Evolutionary conservation across 345 rosid species (phyloP).

Genomic region (Mallotus nudiflorus): DNA sequence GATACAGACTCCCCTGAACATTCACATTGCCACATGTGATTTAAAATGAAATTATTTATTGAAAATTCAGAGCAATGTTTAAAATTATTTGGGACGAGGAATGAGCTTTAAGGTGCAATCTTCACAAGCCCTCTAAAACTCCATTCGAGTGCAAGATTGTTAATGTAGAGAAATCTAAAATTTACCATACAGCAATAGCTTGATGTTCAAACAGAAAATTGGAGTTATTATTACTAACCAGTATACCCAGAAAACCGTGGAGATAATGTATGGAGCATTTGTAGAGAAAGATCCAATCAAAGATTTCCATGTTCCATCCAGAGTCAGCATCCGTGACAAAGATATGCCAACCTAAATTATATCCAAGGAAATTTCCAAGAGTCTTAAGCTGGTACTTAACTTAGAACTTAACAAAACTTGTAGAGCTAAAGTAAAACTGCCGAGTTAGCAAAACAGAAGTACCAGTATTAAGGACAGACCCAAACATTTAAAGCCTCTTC

Average conservation of each 20-base stretch:
- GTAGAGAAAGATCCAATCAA: constrained; percentile 65
- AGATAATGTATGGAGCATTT: constrained; percentile 59
- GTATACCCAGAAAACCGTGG: constrained; percentile 84
- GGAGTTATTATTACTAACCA: constrained; percentile 49
- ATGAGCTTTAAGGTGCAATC: constrained; percentile 9
- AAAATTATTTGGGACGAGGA: too few species aligned
- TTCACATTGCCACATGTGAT: constrained; percentile 18
- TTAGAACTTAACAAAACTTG: neutral
- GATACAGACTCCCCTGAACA: constrained; percentile 79
- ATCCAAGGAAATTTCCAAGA: too few species aligned
- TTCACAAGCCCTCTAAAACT: neutral
- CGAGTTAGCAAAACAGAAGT: constrained; percentile 53
- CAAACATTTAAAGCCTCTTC: constrained; percentile 94
- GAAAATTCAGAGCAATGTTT: neutral
- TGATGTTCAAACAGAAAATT: constrained; percentile 11
- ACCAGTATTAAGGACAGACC: constrained; percentile 76
- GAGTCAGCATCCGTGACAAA: constrained; percentile 62
- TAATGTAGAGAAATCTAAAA: constrained; percentile 9
- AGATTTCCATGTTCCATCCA: constrained; percentile 82
- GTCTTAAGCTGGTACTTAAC: neutral
- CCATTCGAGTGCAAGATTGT: neutral
- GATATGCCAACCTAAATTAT: constrained; percentile 70
- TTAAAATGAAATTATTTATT: constrained; percentile 17
- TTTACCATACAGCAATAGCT: neutral
- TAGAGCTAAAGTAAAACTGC: neutral